A percentile compares a stretch with the other conserved stretches of the same genome.
These are phyloP conservation scores for Ilex aquifolium DNA, from an alignment of 257 asterid species.

Conservation along the genomic window DNA sequence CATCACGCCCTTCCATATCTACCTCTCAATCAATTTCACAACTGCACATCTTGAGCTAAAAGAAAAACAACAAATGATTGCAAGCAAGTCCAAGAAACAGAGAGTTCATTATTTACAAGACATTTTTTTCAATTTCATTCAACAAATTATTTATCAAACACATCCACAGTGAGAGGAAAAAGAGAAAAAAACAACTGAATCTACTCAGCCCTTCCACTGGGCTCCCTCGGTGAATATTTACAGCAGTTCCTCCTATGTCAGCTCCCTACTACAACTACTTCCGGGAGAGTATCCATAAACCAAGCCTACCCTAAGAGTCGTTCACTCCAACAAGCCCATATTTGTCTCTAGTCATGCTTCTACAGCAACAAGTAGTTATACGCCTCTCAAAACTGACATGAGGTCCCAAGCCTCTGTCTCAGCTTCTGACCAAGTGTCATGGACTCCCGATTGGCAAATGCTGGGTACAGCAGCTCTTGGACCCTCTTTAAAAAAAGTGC, in stretches of 20 bases:
- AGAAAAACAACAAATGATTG: neutral
- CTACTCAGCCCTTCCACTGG: slow-evolving; percentile 28
- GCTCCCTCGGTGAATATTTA: slow-evolving; percentile 54
- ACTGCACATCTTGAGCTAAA: neutral
- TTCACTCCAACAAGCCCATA: slow-evolving; percentile 35
- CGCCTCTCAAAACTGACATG: slow-evolving; percentile 94
- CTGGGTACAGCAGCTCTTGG: slow-evolving; percentile 68
- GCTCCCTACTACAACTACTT: slow-evolving; percentile 20
- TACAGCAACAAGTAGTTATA: slow-evolving; percentile 17
- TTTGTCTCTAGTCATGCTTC: slow-evolving; percentile 21
- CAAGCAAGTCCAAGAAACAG: slow-evolving; percentile 8
- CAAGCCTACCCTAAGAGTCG: slow-evolving; percentile 35
- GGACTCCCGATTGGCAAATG: slow-evolving; percentile 61
- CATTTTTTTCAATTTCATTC: slow-evolving; percentile 17
- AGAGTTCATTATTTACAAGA: slow-evolving; percentile 27
- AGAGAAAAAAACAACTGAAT: slow-evolving; percentile 24
- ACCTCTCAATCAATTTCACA: no score
- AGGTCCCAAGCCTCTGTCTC: slow-evolving; percentile 95
- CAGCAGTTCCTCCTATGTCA: slow-evolving; percentile 29
- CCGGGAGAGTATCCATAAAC: slow-evolving; percentile 21
- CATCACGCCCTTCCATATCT: no score
- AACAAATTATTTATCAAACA: slow-evolving; percentile 75
- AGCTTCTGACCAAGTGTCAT: slow-evolving; percentile 58
- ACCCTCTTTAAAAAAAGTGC: slow-evolving; percentile 69
- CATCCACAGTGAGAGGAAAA: slow-evolving; percentile 20